Evolutionary conservation across 2,329 filamentous ascomycete species (phyloP), one percentile per base, ranked within the genome.

Genomic region (Aspergillus sp.): DNA sequence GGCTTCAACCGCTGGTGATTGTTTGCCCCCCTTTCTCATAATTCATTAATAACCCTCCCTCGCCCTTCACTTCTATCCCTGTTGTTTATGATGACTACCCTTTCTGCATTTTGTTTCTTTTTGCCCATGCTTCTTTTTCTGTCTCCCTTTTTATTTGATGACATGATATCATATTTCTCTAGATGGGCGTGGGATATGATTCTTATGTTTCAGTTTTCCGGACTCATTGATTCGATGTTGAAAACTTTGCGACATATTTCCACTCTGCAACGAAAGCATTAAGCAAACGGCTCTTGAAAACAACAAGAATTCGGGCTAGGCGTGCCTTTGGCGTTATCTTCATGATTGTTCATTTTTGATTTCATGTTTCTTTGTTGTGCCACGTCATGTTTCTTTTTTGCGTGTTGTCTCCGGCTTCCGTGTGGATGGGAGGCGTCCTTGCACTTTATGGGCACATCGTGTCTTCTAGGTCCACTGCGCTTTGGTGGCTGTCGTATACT

Each of bases 1-100:
- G 82, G 80, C 42, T 88, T 88, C 77, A 82, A 83, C 73, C 83
- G 89, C 75, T 92, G 89, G 89, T 91, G 81, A 80, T 69, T 56
- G 64, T 68, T 65, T 68, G 59, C 62, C 58, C 63, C 62, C 60
- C 63, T 61, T 54, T 60, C 54, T 63, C 57, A 62, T 53, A 57
- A 65, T 61, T 60, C 63, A 63, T 62, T 67, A 61, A 62, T 65
- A 64, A 59, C 66, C 62, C 68, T 64, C 32, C 32, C 32, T 63
- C 64, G 63, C 61, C 54, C 58, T 66, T 57, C 23, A 41, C 36
- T 60, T 64, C 54, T 50, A 52, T 47, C 49, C 53, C 47, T 62
- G 58, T 63, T 66, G 41, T 56, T 65, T 61, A 61, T 70, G 60
- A 66, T 66, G 62, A 66, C 61, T 59, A 62, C 61, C 61, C 61